Conservation (phyloP, 2,329 filamentous ascomycete species). For the Hypoxylon rubiginosum region DNA sequence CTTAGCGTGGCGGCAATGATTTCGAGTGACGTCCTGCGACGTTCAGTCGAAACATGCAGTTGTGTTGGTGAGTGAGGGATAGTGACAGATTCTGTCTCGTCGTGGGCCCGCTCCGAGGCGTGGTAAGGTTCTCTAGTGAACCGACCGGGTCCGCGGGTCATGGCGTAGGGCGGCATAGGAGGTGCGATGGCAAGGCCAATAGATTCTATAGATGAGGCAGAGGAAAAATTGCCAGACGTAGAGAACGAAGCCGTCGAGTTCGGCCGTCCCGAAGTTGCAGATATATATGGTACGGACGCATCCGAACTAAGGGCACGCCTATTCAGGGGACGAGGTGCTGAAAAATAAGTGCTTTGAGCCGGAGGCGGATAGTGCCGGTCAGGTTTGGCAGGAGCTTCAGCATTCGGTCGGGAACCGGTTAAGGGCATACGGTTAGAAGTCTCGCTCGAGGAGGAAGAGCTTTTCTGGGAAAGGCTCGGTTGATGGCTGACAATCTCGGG, state of each 20-base stretch:
- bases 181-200: slow-evolving; percentile 46
- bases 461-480: slow-evolving; percentile 37
- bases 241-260: slow-evolving; percentile 34
- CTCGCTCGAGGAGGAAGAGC: slow-evolving; percentile 38
- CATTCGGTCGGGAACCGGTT: slow-evolving; percentile 37
- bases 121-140: slow-evolving; percentile 25
- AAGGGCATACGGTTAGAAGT: slow-evolving; percentile 44
- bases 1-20: neutral
- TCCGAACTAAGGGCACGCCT: slow-evolving; percentile 35
- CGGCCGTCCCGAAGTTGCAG: slow-evolving; percentile 22
- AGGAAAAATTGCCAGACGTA: slow-evolving; percentile 30
- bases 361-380: slow-evolving; percentile 47
- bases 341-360: slow-evolving; percentile 47
- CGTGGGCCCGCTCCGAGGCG: slow-evolving; percentile 6
- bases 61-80: slow-evolving; percentile 13
- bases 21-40: slow-evolving; percentile 2
- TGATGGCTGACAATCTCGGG: slow-evolving; percentile 33
- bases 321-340: slow-evolving; percentile 45
- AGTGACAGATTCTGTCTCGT: neutral
- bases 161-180: slow-evolving; percentile 44
- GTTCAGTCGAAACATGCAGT: slow-evolving; percentile 1
- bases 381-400: slow-evolving; percentile 33
- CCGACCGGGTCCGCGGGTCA: slow-evolving; percentile 32
- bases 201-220: slow-evolving; percentile 46
- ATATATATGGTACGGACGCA: slow-evolving; percentile 22